Conservation (phyloP, 129 eudicot species). For the Mikania micrantha region DNA sequence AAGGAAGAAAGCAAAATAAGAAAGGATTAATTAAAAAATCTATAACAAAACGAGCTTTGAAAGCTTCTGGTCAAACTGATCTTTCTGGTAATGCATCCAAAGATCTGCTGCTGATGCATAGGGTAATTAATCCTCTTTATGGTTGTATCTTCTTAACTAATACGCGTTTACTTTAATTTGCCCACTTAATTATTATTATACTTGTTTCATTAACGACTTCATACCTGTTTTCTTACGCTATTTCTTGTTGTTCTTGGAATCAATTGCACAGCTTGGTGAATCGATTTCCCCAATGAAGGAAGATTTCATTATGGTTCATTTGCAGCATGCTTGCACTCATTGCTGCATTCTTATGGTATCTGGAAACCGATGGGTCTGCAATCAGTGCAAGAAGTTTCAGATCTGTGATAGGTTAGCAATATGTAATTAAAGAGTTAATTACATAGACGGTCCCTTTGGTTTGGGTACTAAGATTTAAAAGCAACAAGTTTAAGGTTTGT, state of each 20-base stretch:
- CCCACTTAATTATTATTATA: not conserved
- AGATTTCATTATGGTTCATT: conserved; percentile 96
- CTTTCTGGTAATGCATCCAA: conserved; percentile 86
- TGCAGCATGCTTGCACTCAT: conserved; percentile 88
- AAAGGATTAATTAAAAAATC: conserved; percentile 61
- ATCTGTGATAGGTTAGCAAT: conserved; percentile 72
- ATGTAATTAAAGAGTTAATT: no score
- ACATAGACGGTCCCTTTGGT: no score
- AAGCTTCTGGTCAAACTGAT: conserved; percentile 82
- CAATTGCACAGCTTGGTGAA: conserved; percentile 70
- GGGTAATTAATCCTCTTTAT: conserved; percentile 37
- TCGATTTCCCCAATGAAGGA: conserved; percentile 89
- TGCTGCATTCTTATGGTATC: conserved; percentile 83
- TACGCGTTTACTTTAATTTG: not conserved
- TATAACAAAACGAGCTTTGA: conserved; percentile 69
- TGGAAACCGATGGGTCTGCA: conserved; percentile 87
- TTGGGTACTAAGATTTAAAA: no score
- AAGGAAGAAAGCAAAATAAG: conserved; percentile 61
- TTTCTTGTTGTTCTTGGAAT: not conserved
- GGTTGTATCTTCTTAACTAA: not conserved
- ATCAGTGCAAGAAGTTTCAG: conserved; percentile 73
- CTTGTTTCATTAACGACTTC: not conserved
- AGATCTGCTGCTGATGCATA: conserved; percentile 84
- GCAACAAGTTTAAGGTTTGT: no score
- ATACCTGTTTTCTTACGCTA: not conserved